Base-by-base conservation (phyloP, 1,284 basidiomycete genomes). In the Afroboletus lepidellus region DNA sequence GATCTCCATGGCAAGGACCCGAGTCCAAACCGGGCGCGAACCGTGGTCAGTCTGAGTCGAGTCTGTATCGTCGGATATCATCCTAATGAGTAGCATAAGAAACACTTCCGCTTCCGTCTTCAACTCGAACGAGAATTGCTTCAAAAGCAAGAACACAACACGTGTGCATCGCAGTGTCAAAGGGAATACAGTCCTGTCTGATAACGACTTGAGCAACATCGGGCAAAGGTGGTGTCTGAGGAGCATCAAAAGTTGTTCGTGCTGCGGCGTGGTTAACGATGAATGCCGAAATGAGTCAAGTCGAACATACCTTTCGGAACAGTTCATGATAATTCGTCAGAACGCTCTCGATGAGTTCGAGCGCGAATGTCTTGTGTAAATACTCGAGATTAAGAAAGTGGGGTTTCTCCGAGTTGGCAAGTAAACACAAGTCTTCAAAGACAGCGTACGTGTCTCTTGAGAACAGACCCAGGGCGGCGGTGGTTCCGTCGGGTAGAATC, bases 271-370 rank as follows among this genome's bases (percentile, higher is more conserved):
- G 11, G 53, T 57, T 18, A 59, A 48, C 34, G 5, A 42, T 25
- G 20, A 36, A 32, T n/a, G 4, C 18, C 39, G 27, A 25, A n/a
- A 15, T 24, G 30, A 25, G 20, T 3, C 27, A 29, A 11, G 8
- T 21, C 30, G 25, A 13, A 24, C 61, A 74, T 55, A 90, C 92
- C 74, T 86, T 82, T 55, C 88, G 83, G 65, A 98, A 96, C 0
- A 95, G 79, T 13, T 81, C 81, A 58, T 94, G 88, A 65, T 98
- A 98, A 60, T 97, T 98, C 13, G 94, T 96, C 48, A 99, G 74
- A 5, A 98, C 92, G 64, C 94, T 98, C 73, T 99, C 97, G 51
- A 99, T 92, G 48, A 99, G 76, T 71, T 99, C 96, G 24, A 99
- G 75, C 0, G 94, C 92, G 62, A 98, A 98, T 0, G 96, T 98